A percentile compares a stretch with the other conserved stretches of the same genome.
Conservation (phyloP, 2,329 filamentous ascomycete species). For the Fusarium palustre region DNA sequence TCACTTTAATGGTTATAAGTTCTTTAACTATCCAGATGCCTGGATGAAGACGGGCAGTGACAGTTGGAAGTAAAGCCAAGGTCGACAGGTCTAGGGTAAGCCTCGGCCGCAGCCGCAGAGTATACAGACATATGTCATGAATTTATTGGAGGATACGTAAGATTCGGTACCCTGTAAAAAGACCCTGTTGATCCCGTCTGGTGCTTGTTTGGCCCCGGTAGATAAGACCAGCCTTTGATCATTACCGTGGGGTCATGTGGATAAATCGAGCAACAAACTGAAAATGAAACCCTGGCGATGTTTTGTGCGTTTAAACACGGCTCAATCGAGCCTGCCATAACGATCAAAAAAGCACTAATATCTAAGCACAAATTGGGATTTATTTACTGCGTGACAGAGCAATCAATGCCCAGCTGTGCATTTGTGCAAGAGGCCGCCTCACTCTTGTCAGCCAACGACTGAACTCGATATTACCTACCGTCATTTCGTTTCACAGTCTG, state of each 20-base stretch:
- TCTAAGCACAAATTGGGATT: neutral
- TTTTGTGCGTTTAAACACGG: neutral
- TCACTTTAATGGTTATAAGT: neutral
- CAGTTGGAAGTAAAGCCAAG: neutral
- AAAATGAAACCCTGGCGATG: neutral
- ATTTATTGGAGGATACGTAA: neutral
- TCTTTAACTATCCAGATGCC: neutral
- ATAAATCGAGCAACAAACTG: neutral
- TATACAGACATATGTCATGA: neutral
- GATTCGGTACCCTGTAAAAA: conserved; percentile 1
- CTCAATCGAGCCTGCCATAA: conserved; percentile 1
- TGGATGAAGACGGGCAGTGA: too few species aligned
- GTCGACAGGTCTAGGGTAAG: neutral
- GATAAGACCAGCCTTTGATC: conserved; percentile 5
- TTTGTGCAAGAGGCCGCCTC: conserved; percentile 31
- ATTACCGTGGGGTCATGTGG: conserved; percentile 20
- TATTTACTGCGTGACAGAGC: conserved; percentile 16
- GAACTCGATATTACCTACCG: neutral
- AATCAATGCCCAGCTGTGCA: neutral
- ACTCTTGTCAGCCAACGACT: conserved; percentile 25
- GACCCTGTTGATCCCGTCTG: conserved; percentile 20
- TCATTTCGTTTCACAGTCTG: neutral
- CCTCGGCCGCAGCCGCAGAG: neutral
- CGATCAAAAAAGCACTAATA: neutral
- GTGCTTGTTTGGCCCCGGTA: conserved; percentile 6